These are phyloP conservation scores for Populus simonii DNA, from an alignment of 345 rosid species.

Conservation along the genomic window DNA sequence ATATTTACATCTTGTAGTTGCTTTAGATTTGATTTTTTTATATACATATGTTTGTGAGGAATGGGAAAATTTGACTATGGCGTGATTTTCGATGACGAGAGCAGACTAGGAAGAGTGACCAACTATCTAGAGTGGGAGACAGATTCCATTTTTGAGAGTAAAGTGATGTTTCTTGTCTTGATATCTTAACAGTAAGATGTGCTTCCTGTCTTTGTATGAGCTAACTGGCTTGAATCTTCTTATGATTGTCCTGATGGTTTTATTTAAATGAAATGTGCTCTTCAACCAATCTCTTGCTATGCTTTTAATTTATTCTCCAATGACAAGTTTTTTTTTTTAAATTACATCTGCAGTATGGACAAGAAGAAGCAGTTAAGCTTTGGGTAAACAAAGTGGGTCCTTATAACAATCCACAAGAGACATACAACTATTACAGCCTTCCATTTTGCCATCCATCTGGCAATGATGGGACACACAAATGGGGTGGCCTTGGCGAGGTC, in stretches of 20 bases:
- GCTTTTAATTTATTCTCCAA: background rate
- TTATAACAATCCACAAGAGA: constrained; percentile 98
- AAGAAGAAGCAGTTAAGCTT: constrained; percentile 71
- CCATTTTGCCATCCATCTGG: constrained; percentile 79
- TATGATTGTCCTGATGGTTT: background rate
- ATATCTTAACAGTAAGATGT: background rate
- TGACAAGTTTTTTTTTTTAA: background rate
- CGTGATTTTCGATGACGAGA: background rate
- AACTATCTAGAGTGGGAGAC: background rate
- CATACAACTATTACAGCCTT: constrained; percentile 96
- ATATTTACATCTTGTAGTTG: background rate
- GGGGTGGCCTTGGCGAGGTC: constrained; percentile 99
- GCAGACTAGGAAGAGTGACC: background rate
- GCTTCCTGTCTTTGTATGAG: background rate
- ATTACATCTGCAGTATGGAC: constrained; percentile 58
- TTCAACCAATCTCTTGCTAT: background rate
- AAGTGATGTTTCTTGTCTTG: background rate
- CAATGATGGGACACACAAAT: constrained; percentile 66
- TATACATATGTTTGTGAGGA: background rate
- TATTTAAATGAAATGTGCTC: background rate
- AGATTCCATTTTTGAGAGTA: background rate
- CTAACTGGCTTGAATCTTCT: background rate
- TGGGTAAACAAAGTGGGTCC: constrained; percentile 99
- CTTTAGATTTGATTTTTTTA: background rate
- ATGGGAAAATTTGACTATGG: background rate